Base-by-base conservation (phyloP, 371 early-diverging fungal genomes). In the Mucor circinelloides region DNA sequence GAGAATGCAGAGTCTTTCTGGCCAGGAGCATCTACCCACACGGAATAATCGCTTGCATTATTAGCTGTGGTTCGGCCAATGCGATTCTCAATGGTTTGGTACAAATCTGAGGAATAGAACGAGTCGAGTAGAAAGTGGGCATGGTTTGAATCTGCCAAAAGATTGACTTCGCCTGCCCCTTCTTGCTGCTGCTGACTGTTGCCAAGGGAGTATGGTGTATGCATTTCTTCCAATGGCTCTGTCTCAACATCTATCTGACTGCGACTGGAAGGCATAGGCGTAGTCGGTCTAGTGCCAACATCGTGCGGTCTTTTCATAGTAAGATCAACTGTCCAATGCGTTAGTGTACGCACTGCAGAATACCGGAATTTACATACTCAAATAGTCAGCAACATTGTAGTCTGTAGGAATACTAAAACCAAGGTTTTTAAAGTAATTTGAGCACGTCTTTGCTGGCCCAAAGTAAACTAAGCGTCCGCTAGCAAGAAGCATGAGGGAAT, bases 371-470 rank as follows among this genome's bases (percentile, higher is more conserved):
- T 23, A 44, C 74, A 74, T 82, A 82, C 83, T 82, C 9, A 82
- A 48, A 68, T 82, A 94, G 64, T 96, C 96, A 2, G 96, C 95
- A 21, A 94, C 84, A 72, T 95, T 94, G 74, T 89, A 93, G 13
- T 90, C 91, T 0, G 78, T 50, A 6, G 95, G 95, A 56, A 93
- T 91, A 2, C 89, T 85, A 34, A 81, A 78, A 0, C 92, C 93
- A 58, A 88, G 70, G 2, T 75, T 72, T 48, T 75, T 78, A 32
- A 93, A 85, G 67, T 87, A 87, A 1, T 60, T 55, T 5, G 79
- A 73, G 27, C 83, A 81, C 13, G 70, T 44, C 15, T 63, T 60
- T 3, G 82, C 80, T 3, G 80, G 78, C 0, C 93, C 93, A 58
- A 91, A 88, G 74, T 89, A 94, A 17, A 75, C 76, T 72, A 76